phyloP scores from a whole-genome alignment of 108 stramenopile species.

The Cyclotella sp. region DNA sequence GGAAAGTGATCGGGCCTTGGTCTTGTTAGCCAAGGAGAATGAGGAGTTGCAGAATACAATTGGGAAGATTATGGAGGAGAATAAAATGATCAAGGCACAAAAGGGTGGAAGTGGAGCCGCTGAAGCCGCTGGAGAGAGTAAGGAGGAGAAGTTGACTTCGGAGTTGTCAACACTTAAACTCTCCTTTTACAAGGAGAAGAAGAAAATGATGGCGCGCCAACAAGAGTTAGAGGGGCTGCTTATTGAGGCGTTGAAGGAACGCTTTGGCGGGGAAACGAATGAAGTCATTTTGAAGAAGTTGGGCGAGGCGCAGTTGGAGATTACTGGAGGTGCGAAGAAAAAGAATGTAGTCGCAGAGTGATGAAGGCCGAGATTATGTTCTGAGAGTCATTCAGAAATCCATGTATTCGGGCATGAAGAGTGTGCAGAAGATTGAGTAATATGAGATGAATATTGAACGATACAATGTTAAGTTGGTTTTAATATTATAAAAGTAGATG shows the following conservation, averaged over 20 bases:
- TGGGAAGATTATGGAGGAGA: not conserved
- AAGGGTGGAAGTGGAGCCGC: not conserved
- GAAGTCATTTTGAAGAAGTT: constrained; percentile 7
- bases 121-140: not conserved
- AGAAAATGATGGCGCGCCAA: constrained; percentile 13
- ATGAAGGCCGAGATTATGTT: not conserved
- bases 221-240: constrained; percentile 24
- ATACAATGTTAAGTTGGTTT: too few relatives aligned
- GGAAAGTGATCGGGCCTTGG: constrained; percentile 6
- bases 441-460: too few relatives aligned
- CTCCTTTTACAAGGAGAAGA: constrained; percentile 12
- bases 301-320: not conserved
- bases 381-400: too few relatives aligned
- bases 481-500: too few relatives aligned
- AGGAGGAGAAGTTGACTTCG: not conserved
- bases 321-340: not conserved
- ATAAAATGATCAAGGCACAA: too few relatives aligned
- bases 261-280: not conserved
- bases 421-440: too few relatives aligned
- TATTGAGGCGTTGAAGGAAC: constrained; percentile 18
- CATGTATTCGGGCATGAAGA: too few relatives aligned
- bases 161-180: not conserved
- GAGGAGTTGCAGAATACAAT: constrained; percentile 1
- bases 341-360: constrained; percentile 5
- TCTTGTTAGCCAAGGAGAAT: constrained; percentile 4